Base-by-base conservation (phyloP, 768 basidiomycete genomes). In the Cantharellus cinnabarinus region DNA sequence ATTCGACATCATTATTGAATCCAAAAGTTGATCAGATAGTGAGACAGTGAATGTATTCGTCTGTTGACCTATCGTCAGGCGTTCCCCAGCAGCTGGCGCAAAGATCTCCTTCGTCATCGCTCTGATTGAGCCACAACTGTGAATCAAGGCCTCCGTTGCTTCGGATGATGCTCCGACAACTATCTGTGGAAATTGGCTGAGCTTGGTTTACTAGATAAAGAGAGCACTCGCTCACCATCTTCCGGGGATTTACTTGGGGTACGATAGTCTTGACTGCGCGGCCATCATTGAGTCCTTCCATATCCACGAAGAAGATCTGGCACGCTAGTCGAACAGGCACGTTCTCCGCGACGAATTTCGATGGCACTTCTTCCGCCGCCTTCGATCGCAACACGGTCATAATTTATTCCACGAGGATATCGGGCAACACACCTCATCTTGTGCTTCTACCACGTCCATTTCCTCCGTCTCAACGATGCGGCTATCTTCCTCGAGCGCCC, bases 211-310 rank as follows among this genome's bases (percentile, higher is more conserved):
- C 29, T 15, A 57, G 40, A 42, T 37, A 54, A 54, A 10, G 52
- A 37, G 35, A 54, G 14, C 14, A 35, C 54, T 60, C 1, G 71
- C 75, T 51, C 59, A 91, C 94, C 80, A 98, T 82, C 75, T 91
- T 93, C 20, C 95, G 78, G 39, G 95, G 95, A 66, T 94, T 91
- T 62, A 99, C 81, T 73, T 95, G 89, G 2, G 94, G 89, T 3
- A 98, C 83, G 63, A 99, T 95, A 0, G 87, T 91, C 70, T 97
- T 97, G 61, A 95, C 83, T 0, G 95, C 91, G 61, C 94, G 86
- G 2, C 94, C 94, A 65, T 99, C 95, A 65, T 93, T 93, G 58
- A 94, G 72, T 39, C 95, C 95, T 66, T 98, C 95, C 79, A 98
- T 82, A 66, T 99, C 94, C 52, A 98, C 81, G 65, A 87, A 98